Evolutionary conservation across 1,284 basidiomycete genomes (phyloP), one percentile per base, ranked within the genome.

Genomic region (Rhizoctonia solani): DNA sequence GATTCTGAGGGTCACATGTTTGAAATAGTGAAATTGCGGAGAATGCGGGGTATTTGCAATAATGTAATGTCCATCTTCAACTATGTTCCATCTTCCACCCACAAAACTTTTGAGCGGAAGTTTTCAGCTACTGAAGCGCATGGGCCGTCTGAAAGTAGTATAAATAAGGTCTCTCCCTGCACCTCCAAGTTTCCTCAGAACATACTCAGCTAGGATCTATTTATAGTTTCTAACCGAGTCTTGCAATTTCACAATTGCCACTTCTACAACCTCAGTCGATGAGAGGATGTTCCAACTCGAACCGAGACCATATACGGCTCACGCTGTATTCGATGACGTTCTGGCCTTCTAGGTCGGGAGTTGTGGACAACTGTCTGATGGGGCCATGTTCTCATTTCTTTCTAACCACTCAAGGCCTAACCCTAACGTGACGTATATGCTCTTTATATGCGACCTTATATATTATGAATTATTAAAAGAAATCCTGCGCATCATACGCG

Each of bases 141-240:
- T 78, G 73, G 79, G 74, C 80, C 80, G 77, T 1, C 23, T 3
- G 27, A 4, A 0, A 66, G 72, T 66, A 11, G 8, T 81, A 82
- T 83, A 84, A 76, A 83, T 75, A 8, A 68, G 71, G 29, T 2
- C 42, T 9, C 0, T 69, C 53, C 25, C 66, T 69, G 61, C 68
- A 30, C 46, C 0, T 30, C 69, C 74, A 75, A 14, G 2, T 61
- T 80, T 81, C 83, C 73, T 80, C 70, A 87, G 87, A 89, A 88
- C 88, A 89, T 89, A 89, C 88, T 90, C 87, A 87, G 82, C 82
- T 83, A 89, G 88, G 88, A 89, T 90, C 88, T 90, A 83, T 90
- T 89, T 66, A 63, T 63, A 63, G 59, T 63, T 63, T 63, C 59
- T 63, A 63, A 63, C 59, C 59, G 59, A 44, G 59, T 65, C 61